Evolutionary conservation across 2,329 filamentous ascomycete genomes (phyloP).

Genomic region (Colletotrichum sp.): DNA sequence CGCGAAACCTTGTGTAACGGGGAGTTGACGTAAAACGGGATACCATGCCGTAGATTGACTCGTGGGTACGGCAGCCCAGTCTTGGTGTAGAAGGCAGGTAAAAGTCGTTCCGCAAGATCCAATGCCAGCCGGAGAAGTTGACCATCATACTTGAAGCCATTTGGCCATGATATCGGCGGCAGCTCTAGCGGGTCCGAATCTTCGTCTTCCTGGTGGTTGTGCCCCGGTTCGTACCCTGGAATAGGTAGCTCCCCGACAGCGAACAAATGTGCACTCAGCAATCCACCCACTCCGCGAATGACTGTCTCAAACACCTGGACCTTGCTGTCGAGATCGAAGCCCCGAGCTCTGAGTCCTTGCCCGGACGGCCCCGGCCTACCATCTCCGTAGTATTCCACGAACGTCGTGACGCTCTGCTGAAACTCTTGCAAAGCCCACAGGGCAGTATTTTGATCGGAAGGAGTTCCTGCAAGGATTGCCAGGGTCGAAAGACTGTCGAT

Average conservation of each 20-base stretch:
- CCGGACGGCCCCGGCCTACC: slow-evolving; percentile 73
- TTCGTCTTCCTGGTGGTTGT: slow-evolving; percentile 24
- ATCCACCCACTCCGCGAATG: slow-evolving; percentile 87
- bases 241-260: slow-evolving; percentile 91
- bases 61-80: slow-evolving; percentile 95
- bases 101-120: slow-evolving; percentile 81
- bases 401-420: slow-evolving; percentile 75
- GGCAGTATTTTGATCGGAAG: slow-evolving; percentile 58
- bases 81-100: slow-evolving; percentile 90
- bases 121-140: slow-evolving; percentile 89
- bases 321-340: slow-evolving; percentile 96
- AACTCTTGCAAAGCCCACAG: slow-evolving; percentile 74
- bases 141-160: slow-evolving; percentile 81
- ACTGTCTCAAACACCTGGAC: slow-evolving; percentile 99
- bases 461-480: slow-evolving; percentile 85
- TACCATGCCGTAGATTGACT: slow-evolving; percentile 88
- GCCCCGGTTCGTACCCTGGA: slow-evolving; percentile 69
- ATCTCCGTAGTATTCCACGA: slow-evolving; percentile 88
- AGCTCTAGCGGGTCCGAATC: slow-evolving; percentile 49
- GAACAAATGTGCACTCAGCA: slow-evolving; percentile 93
- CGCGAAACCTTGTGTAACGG: slow-evolving; percentile 69
- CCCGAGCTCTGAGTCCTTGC: slow-evolving; percentile 73
- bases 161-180: slow-evolving; percentile 69
- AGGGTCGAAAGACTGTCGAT: slow-evolving; percentile 96
- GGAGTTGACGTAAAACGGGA: slow-evolving; percentile 91